phyloP scores from a whole-genome alignment of 805 yeast species.

The Saccharomycopsis olivae region DNA sequence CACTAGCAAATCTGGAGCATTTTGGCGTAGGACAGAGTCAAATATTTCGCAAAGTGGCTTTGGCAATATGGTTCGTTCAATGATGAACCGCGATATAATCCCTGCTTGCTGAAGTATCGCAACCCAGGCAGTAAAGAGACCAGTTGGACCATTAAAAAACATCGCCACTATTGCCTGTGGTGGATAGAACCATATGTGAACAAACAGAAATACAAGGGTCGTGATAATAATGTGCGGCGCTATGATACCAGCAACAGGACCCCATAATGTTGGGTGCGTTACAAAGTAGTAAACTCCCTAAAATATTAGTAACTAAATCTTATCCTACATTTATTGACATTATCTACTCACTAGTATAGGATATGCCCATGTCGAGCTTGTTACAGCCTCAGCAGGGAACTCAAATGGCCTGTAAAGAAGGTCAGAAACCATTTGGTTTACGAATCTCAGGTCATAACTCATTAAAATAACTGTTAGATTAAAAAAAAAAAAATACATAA shows the following conservation, averaged over 20 bases:
- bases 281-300: conserved; percentile 16
- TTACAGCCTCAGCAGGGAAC: conserved; percentile 10
- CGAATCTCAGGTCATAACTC: conserved; percentile 7
- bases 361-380: conserved; percentile 13
- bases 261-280: conserved; percentile 13
- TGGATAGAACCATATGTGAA: conserved; percentile 18
- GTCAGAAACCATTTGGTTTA: conserved; percentile 3
- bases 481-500: no score
- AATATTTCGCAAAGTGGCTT: conserved; percentile 24
- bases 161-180: conserved; percentile 19
- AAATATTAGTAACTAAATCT: conserved; percentile 3
- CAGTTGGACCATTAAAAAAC: conserved; percentile 20
- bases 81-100: conserved; percentile 24
- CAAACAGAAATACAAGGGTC: conserved; percentile 10
- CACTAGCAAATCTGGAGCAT: conserved; percentile 8
- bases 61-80: conserved; percentile 25
- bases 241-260: conserved; percentile 12
- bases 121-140: conserved; percentile 19
- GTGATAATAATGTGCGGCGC: conserved; percentile 19
- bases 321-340: not conserved
- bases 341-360: conserved; percentile 15
- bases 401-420: conserved; percentile 13
- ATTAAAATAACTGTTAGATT: not conserved
- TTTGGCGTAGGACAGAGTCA: conserved; percentile 20
- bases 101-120: conserved; percentile 24